These are phyloP conservation scores for Aspergillus indologenus DNA, from an alignment of 495 filamentous ascomycete genomes.

Conservation along the genomic window DNA sequence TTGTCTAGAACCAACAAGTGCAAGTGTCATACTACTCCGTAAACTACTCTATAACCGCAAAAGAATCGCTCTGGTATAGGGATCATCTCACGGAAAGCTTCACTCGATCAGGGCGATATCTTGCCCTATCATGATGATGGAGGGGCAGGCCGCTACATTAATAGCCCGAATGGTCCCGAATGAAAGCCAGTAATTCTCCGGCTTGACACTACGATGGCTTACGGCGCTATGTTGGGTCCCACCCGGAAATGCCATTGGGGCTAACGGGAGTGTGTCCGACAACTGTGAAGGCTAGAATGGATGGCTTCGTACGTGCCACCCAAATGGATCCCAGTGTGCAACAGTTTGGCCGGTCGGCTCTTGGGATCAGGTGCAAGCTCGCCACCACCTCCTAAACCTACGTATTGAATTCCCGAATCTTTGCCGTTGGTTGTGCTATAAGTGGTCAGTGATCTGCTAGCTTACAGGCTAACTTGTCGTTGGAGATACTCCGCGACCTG, in stretches of 20 bases:
- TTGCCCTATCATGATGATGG: conserved; percentile 7
- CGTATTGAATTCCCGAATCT: background rate
- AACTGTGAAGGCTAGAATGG: background rate
- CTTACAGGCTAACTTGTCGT: no score
- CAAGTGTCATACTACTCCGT: no score
- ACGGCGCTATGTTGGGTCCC: conserved; percentile 7
- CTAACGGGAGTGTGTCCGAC: background rate
- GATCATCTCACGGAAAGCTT: background rate
- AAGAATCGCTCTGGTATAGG: background rate
- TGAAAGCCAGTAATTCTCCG: conserved; percentile 24
- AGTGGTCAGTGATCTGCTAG: background rate
- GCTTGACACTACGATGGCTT: conserved; percentile 12
- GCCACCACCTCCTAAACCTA: background rate
- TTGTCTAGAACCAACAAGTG: no score
- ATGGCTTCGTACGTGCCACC: background rate
- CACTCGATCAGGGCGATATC: background rate
- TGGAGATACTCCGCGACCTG: background rate
- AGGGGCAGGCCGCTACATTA: conserved; percentile 20
- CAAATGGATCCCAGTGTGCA: background rate
- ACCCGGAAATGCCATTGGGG: conserved; percentile 2
- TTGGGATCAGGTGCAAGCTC: background rate
- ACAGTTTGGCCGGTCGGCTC: conserved; percentile 5
- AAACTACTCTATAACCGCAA: no score
- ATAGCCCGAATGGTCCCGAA: conserved; percentile 17
- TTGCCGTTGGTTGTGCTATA: background rate